Evolutionary conservation across 257 asterid genomes (phyloP), one percentile per base, ranked within the genome.

Genomic region (Salvia rosmarinus): DNA sequence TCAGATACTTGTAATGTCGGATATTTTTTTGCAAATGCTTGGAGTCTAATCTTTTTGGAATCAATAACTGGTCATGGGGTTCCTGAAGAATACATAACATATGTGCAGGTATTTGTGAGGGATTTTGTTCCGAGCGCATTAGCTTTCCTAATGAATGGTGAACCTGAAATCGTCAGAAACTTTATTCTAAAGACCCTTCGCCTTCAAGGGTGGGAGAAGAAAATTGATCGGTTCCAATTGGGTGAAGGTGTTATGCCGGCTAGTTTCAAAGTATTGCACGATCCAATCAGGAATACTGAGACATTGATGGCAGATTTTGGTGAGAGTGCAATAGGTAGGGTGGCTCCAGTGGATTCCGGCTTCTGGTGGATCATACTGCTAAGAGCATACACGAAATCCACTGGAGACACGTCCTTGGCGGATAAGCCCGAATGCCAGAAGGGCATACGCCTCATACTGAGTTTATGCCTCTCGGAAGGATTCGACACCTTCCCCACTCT

Each of bases 161-260:
- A 84, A 58, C 84, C 84, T 9, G 89, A 84, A 79, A 81, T 84
- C 0, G 89, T 84, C 23, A 84, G 72, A 32, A 84, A 84, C 13
- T 84, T 82, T 67, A 68, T 84, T 46, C 70, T 81, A 7, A 84
- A 84, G 34, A 84, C 89, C 52, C 82, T 84, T 51, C 81, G 89
- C 16, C 86, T 84, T 34, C 89, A 84, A 64, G 80, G 85, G 3
- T 84, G 86, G 86, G 89, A 84, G 79, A 84, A 84, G 61, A 84
- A 75, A 44, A 73, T 84, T n/a, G 89, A 84, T 12, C 74, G 76
- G 16, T 84, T 84, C 80, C 79, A 82, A n/a, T n/a, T 84, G 75
- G 89, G 86, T 0, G 86, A 77, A 58, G 86, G 89, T 19, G 89
- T 84, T 30, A 82, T 84, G 86, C 89, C 89, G 0, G 89, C 89